Evolutionary conservation across 2,329 filamentous ascomycete species (phyloP).

Genomic region (Epichloe coenophiala): DNA sequence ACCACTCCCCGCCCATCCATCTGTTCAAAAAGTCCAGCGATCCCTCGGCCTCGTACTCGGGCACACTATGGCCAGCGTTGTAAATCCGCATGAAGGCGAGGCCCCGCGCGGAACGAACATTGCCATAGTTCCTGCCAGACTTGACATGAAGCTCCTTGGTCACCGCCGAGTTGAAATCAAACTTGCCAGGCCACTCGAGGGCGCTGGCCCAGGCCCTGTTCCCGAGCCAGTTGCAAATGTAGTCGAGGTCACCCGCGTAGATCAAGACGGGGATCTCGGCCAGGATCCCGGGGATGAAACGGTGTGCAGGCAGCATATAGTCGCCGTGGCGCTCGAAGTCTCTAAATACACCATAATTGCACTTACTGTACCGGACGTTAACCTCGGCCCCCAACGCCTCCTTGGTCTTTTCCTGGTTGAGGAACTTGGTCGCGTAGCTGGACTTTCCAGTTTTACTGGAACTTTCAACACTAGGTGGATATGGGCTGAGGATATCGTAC

Average conservation of each 20-base stretch:
- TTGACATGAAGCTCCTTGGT: conserved; percentile 54
- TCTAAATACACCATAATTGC: conserved; percentile 94
- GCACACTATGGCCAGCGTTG: conserved; percentile 90
- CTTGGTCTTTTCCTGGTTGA: conserved; percentile 73
- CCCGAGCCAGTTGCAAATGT: conserved; percentile 95
- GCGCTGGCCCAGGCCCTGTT: conserved; percentile 90
- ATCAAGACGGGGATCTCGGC: conserved; percentile 87
- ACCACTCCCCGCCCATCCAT: conserved; percentile 45
- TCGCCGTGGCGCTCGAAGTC: conserved; percentile 80
- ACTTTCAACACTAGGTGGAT: conserved; percentile 17
- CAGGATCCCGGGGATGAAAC: conserved; percentile 69
- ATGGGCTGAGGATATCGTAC: conserved; percentile 84
- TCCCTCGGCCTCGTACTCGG: conserved; percentile 81
- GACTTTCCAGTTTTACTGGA: conserved; percentile 41
- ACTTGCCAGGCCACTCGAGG: conserved; percentile 83
- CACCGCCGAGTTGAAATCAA: conserved; percentile 59
- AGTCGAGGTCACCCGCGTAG: conserved; percentile 81
- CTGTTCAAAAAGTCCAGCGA: conserved; percentile 88
- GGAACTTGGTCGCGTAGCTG: conserved; percentile 79
- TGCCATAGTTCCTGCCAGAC: conserved; percentile 38
- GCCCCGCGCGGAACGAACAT: conserved; percentile 81
- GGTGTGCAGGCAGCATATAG: conserved; percentile 97
- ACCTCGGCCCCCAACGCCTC: conserved; percentile 83
- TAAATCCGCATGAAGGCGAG: conserved; percentile 87
- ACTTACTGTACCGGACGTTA: conserved; percentile 65